Evolutionary conservation across 495 filamentous ascomycete species (phyloP).

Genomic region (Xylaria scruposa): DNA sequence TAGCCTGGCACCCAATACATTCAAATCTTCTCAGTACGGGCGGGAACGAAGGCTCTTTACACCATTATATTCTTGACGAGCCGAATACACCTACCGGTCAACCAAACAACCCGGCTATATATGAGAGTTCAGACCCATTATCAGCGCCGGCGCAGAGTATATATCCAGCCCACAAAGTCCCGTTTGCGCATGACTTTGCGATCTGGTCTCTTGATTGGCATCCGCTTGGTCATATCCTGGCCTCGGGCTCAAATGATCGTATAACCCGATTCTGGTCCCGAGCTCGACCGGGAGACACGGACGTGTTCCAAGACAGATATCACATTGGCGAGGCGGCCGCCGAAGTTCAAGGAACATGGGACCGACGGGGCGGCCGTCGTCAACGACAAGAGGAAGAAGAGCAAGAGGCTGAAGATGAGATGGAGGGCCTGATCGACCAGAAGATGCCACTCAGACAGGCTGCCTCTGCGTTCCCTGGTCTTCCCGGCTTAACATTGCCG

Average conservation of each 20-base stretch:
- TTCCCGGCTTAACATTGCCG: slow-evolving; percentile 59
- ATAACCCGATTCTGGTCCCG: slow-evolving; percentile 97
- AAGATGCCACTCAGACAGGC: slow-evolving; percentile 70
- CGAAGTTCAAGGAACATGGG: slow-evolving; percentile 91
- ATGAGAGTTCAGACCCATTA: slow-evolving; percentile 78
- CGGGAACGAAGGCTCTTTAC: slow-evolving; percentile 84
- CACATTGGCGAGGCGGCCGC: slow-evolving; percentile 94
- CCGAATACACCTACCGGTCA: slow-evolving; percentile 78
- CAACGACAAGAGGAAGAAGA: slow-evolving; percentile 91
- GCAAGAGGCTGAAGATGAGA: slow-evolving; percentile 89
- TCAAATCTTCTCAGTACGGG: slow-evolving; percentile 87
- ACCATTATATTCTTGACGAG: slow-evolving; percentile 92
- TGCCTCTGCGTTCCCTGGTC: slow-evolving; percentile 46
- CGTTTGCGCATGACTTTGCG: slow-evolving; percentile 88
- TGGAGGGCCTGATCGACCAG: slow-evolving; percentile 92
- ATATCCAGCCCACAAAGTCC: slow-evolving; percentile 82
- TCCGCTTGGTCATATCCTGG: slow-evolving; percentile 91
- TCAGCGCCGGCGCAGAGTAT: slow-evolving; percentile 84
- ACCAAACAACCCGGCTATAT: slow-evolving; percentile 72
- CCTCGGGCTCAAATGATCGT: slow-evolving; percentile 98
- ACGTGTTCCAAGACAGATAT: slow-evolving; percentile 84
- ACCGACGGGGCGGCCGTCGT: slow-evolving; percentile 75
- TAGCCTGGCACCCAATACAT: slow-evolving; percentile 95
- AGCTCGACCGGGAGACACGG: slow-evolving; percentile 81
- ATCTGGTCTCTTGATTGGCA: slow-evolving; percentile 99